phyloP scores from a whole-genome alignment of 1,139 yeast genomes.

The Debaryomyces nepalensis region DNA sequence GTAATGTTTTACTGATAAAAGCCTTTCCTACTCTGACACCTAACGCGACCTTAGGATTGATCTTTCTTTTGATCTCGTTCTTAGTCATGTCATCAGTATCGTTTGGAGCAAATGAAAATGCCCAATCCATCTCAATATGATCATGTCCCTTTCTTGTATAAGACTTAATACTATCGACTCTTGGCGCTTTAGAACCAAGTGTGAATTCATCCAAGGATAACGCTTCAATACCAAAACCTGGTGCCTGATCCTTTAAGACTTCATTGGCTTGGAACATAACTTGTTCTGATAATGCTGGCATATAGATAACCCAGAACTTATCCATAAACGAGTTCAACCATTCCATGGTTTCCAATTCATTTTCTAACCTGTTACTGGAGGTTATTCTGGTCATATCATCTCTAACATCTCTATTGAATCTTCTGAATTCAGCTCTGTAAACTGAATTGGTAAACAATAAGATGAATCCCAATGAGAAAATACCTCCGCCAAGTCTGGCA shows the following conservation, averaged over 20 bases:
- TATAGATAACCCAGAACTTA: constrained; percentile 83
- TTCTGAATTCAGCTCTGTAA: constrained; percentile 69
- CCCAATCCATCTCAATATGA: constrained; percentile 82
- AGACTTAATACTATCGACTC: constrained; percentile 70
- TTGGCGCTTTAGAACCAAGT: constrained; percentile 78
- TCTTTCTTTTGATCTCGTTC: constrained; percentile 66
- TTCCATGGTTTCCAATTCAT: constrained; percentile 70
- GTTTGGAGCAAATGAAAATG: constrained; percentile 76
- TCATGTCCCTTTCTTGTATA: constrained; percentile 70
- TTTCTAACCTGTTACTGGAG: constrained; percentile 63
- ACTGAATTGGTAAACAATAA: constrained; percentile 66
- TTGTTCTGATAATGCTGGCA: constrained; percentile 83
- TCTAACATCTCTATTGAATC: constrained; percentile 71
- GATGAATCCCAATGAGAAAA: constrained; percentile 60
- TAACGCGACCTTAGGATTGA: constrained; percentile 78
- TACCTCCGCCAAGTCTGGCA: constrained; percentile 61
- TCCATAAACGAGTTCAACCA: constrained; percentile 79
- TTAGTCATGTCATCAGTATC: constrained; percentile 84
- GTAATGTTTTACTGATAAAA: constrained; percentile 72
- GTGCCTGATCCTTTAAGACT: constrained; percentile 69
- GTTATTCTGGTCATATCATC: constrained; percentile 72
- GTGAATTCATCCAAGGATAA: constrained; percentile 76
- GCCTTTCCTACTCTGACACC: constrained; percentile 83
- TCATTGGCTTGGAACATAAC: constrained; percentile 71
- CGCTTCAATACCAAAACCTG: constrained; percentile 81